Evolutionary conservation across 805 yeast species (phyloP), one percentile per base, ranked within the genome.

Genomic region (Danielia oregonensis): DNA sequence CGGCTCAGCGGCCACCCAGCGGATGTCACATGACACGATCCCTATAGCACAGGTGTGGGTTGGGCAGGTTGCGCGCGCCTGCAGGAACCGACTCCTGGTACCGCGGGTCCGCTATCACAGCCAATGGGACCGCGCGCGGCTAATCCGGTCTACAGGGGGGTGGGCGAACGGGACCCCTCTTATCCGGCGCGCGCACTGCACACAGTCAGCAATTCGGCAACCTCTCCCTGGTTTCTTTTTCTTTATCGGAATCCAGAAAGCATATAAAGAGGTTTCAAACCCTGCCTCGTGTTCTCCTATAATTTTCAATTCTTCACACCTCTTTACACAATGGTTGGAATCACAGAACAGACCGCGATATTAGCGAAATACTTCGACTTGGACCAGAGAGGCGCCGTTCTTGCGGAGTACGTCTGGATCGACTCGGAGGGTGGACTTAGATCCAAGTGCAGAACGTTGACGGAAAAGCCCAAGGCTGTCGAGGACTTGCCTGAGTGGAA

Each of bases 401-500:
- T 93, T 50, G 98, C 98, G 45, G 98, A 93, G 69, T 93, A 93
- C 72, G 81, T 93, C 64, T 93, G 98, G 98, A 83, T 93, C 51
- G 98, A 93, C 62, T 86, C 95, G 51, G 75, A 83, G 47, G 95
- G 95, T 60, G 77, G 80, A 57, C 64, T 88, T 54, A 86, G 98
- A 72, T 86, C 97, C 43, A 93, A 93, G 74, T 88, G 96, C 69
- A 85, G 82, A 68, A 93, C 98, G 38, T 71, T 93, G 48, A 56
- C 55, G 55, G 77, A 79, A 67, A 73, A 68, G 56, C 83, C 93
- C 36, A 57, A 76, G 29, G 71, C 83, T 24, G 70, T 87, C 35
- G 91, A 84, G 43, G 95, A 93, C 59, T 75, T 93, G 53, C 97
- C 97, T 50, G 96, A 91, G 69, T 93, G 98, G 98, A 93, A 93